Base-by-base conservation (phyloP, 352 stramenopile genomes). In the Globisporangium cystogenes region DNA sequence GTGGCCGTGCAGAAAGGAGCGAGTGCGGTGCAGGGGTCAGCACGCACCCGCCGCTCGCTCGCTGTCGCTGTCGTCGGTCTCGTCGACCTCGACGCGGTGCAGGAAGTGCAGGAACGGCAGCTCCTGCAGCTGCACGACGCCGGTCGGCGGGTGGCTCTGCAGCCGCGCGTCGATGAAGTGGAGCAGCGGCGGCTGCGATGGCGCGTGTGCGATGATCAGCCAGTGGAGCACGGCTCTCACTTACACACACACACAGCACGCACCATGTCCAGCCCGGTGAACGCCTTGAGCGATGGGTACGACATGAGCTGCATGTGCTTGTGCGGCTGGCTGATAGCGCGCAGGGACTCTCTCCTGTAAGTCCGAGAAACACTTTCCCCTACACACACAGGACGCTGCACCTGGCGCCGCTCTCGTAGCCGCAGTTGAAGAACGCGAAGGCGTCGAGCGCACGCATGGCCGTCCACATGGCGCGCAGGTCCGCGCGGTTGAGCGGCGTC, bases 281-380 rank as follows among this genome's bases (percentile, higher is more conserved):
- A 84, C 21, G 39, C 51, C 64, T 79, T 73, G 48, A 90, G 73
- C 29, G 77, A 90, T 42, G 74, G 62, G 62, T 87, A 90, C 55
- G 82, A 88, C 50, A 90, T 93, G 41, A 90, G 75, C 60, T 93
- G 82, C 79, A 93, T 90, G 70, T 93, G 82, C 53, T 93, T 93
- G 65, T 90, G 79, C 16, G 82, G 80, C 59, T 93, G 82, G 51
- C 80, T 92, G 51, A 12, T n/a, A n/a, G n/a, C n/a, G n/a, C n/a
- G n/a, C n/a, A n/a, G n/a, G n/a, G n/a, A n/a, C n/a, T n/a, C n/a
- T n/a, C n/a, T n/a, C n/a, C n/a, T n/a, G n/a, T n/a, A n/a, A n/a
- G n/a, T n/a, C n/a, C n/a, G n/a, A n/a, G n/a, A n/a, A n/a, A n/a
- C n/a, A n/a, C n/a, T n/a, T n/a, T n/a, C n/a, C n/a, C n/a, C n/a